Percentiles rank a stretch among this genome's conserved stretches.
phyloP scores from a whole-genome alignment of 139 green algal genomes.

The Chlorella sp. region DNA sequence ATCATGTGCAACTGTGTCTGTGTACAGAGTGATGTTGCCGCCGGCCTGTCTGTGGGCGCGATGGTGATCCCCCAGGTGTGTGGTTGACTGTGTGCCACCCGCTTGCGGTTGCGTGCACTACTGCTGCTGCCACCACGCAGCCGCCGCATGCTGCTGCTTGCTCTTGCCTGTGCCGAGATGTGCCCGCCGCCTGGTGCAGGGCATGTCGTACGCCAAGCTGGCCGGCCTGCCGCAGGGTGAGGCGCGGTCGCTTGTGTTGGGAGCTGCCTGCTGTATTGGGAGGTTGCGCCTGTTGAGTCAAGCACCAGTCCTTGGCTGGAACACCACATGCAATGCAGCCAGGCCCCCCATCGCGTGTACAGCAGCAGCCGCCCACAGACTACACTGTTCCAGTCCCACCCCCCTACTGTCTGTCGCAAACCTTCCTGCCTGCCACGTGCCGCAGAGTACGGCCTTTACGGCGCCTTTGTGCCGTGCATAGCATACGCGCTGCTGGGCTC shows the following conservation, averaged over 20 bases:
- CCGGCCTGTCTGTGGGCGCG: constrained; percentile 74
- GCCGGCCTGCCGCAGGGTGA: constrained; percentile 66
- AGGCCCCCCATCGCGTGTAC: background rate
- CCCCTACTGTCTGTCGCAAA: background rate
- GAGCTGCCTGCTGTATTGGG: background rate
- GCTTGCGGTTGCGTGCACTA: too few relatives aligned
- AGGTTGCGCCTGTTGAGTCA: background rate
- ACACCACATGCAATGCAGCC: background rate
- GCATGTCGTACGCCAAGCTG: constrained; percentile 71
- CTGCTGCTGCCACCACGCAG: background rate
- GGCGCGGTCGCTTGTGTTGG: background rate
- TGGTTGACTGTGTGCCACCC: too few relatives aligned
- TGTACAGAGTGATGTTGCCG: constrained; percentile 69
- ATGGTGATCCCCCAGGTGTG: constrained; percentile 72
- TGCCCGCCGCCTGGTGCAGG: background rate
- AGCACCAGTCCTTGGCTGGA: background rate
- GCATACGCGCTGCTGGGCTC: constrained; percentile 81
- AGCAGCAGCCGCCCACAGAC: background rate
- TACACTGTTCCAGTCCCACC: background rate
- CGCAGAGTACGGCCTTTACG: constrained; percentile 74
- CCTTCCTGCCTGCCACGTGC: background rate
- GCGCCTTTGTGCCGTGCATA: constrained; percentile 81
- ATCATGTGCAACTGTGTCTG: background rate
- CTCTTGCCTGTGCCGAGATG: too few relatives aligned
- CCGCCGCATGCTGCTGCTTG: too few relatives aligned